Conservation (phyloP, 148 eudicot genomes). For the Heliosperma pusillum region DNA sequence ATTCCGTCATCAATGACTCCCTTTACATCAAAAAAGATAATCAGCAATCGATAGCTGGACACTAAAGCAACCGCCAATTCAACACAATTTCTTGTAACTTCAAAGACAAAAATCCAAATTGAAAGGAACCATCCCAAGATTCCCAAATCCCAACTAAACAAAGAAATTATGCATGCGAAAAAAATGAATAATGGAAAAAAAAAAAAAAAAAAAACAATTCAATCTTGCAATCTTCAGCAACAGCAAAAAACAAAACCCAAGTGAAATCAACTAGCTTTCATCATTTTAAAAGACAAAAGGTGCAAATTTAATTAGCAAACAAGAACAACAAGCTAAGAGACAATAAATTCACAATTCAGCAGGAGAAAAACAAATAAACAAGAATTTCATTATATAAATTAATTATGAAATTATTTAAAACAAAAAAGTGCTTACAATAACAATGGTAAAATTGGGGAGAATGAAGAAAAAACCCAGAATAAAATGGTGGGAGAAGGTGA, state of each 20-base stretch:
- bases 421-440: not conserved
- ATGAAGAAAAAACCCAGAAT: not conserved
- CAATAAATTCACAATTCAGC: not conserved
- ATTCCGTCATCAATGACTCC: too few species aligned
- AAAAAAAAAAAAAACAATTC: not conserved
- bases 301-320: not conserved
- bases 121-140: not conserved
- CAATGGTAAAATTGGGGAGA: not conserved
- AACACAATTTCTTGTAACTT: not conserved
- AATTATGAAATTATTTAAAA: not conserved
- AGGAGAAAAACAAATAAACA: not conserved
- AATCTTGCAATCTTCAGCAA: too few species aligned
- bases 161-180: too few species aligned
- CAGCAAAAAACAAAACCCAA: not conserved
- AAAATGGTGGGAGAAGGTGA: not conserved
- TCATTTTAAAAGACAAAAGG: not conserved
- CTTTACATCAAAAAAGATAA: too few species aligned
- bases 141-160: not conserved
- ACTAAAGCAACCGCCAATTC: not conserved
- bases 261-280: not conserved
- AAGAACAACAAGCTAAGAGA: not conserved
- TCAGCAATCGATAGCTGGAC: too few species aligned
- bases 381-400: not conserved
- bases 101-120: not conserved
- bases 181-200: too few species aligned